Evolutionary conservation across 768 basidiomycete species (phyloP).

Genomic region (Trametes villosa): DNA sequence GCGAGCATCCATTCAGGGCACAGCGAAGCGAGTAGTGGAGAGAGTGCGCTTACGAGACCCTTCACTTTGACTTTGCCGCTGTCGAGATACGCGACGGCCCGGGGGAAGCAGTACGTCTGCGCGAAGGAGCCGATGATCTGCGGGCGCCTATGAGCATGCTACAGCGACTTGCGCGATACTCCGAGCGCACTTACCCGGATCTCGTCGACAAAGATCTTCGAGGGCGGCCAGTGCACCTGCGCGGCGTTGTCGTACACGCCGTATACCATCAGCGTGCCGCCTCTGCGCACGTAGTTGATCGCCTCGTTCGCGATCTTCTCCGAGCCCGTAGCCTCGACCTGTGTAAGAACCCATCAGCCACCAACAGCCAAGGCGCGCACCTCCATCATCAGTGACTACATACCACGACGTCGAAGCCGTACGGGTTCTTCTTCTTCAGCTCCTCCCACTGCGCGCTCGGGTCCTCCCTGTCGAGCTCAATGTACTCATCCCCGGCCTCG

Average conservation of each 20-base stretch:
- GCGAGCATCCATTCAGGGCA: background rate
- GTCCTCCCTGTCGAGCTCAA: constrained; percentile 78
- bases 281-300: constrained; percentile 87
- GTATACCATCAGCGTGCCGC: constrained; percentile 86
- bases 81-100: constrained; percentile 88
- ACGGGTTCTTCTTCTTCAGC: constrained; percentile 79
- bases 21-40: background rate
- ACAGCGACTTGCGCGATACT: background rate
- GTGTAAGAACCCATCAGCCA: background rate
- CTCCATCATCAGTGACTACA: background rate
- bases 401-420: constrained; percentile 88
- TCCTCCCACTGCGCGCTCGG: constrained; percentile 81
- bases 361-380: no score
- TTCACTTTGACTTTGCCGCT: constrained; percentile 80
- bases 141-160: background rate
- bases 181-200: constrained; percentile 48
- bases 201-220: constrained; percentile 78
- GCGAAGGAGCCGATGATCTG: constrained; percentile 93
- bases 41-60: constrained; percentile 62
- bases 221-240: constrained; percentile 83
- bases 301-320: constrained; percentile 86
- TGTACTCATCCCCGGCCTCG: constrained; percentile 81
- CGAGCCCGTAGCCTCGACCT: constrained; percentile 76
- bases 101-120: constrained; percentile 88
- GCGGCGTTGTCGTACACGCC: constrained; percentile 91